Conservation (phyloP, 2,329 filamentous ascomycete species). For the Cercospora sesami region DNA sequence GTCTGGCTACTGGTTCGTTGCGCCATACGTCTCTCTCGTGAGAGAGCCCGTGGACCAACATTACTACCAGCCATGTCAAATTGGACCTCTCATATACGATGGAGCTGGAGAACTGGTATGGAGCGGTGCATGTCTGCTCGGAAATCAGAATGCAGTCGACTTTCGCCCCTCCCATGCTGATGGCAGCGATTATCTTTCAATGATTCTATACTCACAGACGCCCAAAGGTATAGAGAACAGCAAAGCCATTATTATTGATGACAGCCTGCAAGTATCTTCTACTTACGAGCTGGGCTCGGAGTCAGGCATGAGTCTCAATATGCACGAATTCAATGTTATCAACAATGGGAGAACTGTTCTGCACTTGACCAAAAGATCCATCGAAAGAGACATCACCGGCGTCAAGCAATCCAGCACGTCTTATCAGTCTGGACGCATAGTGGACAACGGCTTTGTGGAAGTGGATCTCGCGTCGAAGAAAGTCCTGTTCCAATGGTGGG, state of each 20-base stretch:
- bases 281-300: not conserved
- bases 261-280: not conserved
- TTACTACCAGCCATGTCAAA: conserved; percentile 20
- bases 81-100: conserved; percentile 26
- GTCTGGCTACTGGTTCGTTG: conserved; percentile 29
- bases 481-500: conserved; percentile 41
- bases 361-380: conserved; percentile 3
- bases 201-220: conserved; percentile 8
- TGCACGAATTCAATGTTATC: conserved; percentile 44
- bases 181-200: conserved; percentile 8
- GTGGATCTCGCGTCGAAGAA: conserved; percentile 38
- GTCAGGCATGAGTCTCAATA: conserved; percentile 28
- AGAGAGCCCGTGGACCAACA: conserved; percentile 7
- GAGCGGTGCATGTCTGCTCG: conserved; percentile 21
- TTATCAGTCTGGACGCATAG: conserved; percentile 3
- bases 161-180: conserved; percentile 15
- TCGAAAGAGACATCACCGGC: conserved; percentile 2
- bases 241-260: conserved; percentile 16
- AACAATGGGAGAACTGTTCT: conserved; percentile 39
- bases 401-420: not conserved
- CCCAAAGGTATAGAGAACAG: conserved; percentile 4
- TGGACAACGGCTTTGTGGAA: conserved; percentile 28
- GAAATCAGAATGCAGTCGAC: conserved; percentile 21
- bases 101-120: conserved; percentile 25
- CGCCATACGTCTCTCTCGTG: conserved; percentile 22